These are phyloP conservation scores for Peronospora tabacina DNA, from an alignment of 352 stramenopile genomes.

Conservation along the genomic window DNA sequence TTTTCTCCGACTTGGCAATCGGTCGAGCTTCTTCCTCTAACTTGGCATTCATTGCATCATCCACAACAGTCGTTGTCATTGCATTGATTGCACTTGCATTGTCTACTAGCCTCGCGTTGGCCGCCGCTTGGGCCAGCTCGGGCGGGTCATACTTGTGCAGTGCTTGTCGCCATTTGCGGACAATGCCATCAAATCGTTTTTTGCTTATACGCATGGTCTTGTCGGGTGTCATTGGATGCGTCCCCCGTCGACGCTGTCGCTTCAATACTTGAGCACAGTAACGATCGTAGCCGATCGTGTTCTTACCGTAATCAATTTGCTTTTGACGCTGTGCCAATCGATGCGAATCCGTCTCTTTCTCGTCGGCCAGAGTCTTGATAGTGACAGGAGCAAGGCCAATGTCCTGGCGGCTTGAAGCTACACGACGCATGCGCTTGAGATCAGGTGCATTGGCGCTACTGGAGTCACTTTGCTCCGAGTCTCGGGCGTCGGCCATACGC, in stretches of 20 bases:
- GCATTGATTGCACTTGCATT: not conserved
- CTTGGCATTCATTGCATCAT: not conserved
- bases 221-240: slow-evolving; percentile 74
- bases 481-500: slow-evolving; percentile 12
- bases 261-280: slow-evolving; percentile 65
- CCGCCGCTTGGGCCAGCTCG: slow-evolving; percentile 33
- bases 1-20: not conserved
- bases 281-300: slow-evolving; percentile 87
- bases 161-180: slow-evolving; percentile 70
- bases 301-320: slow-evolving; percentile 90
- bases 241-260: slow-evolving; percentile 33
- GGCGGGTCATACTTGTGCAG: slow-evolving; percentile 79
- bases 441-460: slow-evolving; percentile 1
- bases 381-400: slow-evolving; percentile 1
- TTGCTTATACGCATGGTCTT: slow-evolving; percentile 70
- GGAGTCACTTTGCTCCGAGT: not conserved
- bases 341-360: slow-evolving; percentile 73
- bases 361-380: slow-evolving; percentile 44
- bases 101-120: not conserved
- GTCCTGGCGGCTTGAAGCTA: not conserved
- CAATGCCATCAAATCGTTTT: slow-evolving; percentile 71
- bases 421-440: slow-evolving; percentile 19
- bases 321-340: slow-evolving; percentile 87
- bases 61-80: not conserved
- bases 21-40: not conserved